A percentile compares a stretch with the other conserved stretches of the same genome.
Conservation (phyloP, 1,284 basidiomycete species). For the Inonotus obliquus region DNA sequence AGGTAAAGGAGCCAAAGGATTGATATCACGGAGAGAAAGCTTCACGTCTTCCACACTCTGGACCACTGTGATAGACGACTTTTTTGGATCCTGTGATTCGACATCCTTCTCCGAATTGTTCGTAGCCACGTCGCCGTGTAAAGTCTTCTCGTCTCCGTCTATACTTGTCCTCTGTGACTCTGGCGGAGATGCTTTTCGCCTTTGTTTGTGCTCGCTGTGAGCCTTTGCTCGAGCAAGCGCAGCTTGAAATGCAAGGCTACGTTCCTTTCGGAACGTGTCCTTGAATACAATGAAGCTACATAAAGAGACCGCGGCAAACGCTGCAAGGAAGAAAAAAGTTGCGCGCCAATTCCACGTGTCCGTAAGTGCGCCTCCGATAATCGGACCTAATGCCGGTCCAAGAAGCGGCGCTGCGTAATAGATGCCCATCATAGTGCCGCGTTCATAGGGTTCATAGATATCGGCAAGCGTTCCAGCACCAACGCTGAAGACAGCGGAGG, state of each 20-base stretch:
- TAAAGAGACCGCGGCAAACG: constrained; percentile 53
- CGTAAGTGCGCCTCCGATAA: constrained; percentile 65
- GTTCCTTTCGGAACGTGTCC: constrained; percentile 80
- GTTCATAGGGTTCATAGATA: constrained; percentile 74
- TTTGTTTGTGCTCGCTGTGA: constrained; percentile 18
- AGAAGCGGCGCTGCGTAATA: constrained; percentile 64
- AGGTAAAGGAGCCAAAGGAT: constrained; percentile 60
- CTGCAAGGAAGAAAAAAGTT: constrained; percentile 77
- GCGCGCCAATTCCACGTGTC: constrained; percentile 71
- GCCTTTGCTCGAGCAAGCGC: constrained; percentile 36
- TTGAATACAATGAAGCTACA: constrained; percentile 64
- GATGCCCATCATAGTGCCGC: constrained; percentile 77
- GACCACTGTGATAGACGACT: not conserved
- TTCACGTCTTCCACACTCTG: constrained; percentile 26
- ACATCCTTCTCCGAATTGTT: constrained; percentile 14
- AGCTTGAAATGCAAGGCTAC: constrained; percentile 72
- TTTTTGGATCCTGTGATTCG: constrained; percentile 13
- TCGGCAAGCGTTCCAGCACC: constrained; percentile 82
- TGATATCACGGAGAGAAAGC: constrained; percentile 65
- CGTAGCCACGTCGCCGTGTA: not conserved
- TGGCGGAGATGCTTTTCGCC: not conserved
- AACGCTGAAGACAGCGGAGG: constrained; percentile 71
- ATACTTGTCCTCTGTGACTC: constrained; percentile 20
- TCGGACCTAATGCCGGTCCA: constrained; percentile 65
- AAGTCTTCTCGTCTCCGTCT: constrained; percentile 9